Evolutionary conservation across 2,329 filamentous ascomycete species (phyloP).

Genomic region (Pyrenophora teres): DNA sequence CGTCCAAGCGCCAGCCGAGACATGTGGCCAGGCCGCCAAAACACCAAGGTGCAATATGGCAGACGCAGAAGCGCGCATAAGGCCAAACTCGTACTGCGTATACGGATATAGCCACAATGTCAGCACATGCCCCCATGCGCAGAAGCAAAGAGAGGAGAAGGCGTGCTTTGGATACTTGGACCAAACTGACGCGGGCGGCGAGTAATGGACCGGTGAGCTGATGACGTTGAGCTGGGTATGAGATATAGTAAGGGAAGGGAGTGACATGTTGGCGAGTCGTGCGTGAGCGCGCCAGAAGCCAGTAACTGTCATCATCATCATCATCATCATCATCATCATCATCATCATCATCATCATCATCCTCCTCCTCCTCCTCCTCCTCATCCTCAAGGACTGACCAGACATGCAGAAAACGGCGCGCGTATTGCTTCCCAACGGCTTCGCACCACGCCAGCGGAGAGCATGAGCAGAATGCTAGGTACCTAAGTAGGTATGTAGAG

Average conservation of each 20-base stretch:
- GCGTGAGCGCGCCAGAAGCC: background rate
- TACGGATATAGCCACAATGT: background rate
- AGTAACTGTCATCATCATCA: background rate
- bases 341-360: too few relatives aligned
- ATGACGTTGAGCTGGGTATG: background rate
- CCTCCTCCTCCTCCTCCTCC: background rate
- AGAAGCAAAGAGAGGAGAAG: conserved; percentile 1
- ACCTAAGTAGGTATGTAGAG: too few relatives aligned
- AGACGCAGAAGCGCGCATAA: background rate
- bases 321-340: background rate
- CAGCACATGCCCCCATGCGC: background rate
- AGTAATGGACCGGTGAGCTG: conserved; percentile 7
- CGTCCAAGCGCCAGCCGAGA: conserved; percentile 11
- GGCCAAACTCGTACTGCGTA: background rate
- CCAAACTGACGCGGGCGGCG: conserved; percentile 1
- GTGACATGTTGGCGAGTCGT: too few relatives aligned
- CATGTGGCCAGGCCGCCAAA: background rate
- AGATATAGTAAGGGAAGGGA: background rate
- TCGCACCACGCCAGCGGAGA: too few relatives aligned
- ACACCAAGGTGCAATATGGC: conserved; percentile 1
- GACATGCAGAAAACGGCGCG: too few relatives aligned
- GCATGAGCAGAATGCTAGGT: too few relatives aligned
- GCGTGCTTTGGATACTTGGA: too few relatives aligned
- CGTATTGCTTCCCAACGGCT: too few relatives aligned
- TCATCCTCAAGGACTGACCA: background rate